phyloP scores from a whole-genome alignment of 345 rosid genomes.

The Populus simonii region DNA sequence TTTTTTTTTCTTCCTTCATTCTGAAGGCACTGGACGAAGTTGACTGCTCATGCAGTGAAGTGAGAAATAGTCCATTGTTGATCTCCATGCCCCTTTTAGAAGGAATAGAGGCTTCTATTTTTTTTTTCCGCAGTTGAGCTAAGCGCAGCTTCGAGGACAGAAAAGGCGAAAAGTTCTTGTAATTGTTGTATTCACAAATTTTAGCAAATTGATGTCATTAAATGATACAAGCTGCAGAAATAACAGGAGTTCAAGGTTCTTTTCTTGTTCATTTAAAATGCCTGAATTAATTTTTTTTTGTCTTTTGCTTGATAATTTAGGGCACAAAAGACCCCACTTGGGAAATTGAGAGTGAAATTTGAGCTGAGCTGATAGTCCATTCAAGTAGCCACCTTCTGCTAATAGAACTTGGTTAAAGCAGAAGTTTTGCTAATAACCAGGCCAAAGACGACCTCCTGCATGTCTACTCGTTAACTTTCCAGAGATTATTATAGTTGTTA shows the following conservation, averaged over 20 bases:
- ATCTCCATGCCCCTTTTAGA: conserved; percentile 12
- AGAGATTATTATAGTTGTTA: not conserved
- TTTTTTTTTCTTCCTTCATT: conserved; percentile 3
- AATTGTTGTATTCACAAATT: conserved; percentile 11
- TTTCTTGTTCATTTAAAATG: not conserved
- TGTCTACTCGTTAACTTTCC: not conserved
- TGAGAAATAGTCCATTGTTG: conserved; percentile 8
- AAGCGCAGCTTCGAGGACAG: conserved; percentile 16
- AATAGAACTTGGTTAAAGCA: not conserved
- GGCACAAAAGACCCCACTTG: not conserved
- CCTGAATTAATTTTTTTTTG: not conserved
- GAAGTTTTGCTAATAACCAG: not conserved
- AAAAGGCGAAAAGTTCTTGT: conserved; percentile 1
- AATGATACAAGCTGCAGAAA: conserved; percentile 20
- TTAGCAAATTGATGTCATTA: conserved; percentile 2
- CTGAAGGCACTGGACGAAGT: not conserved
- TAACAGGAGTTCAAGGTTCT: not conserved
- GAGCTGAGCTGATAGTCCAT: too few relatives aligned
- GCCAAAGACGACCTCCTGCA: not conserved
- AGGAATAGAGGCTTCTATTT: conserved; percentile 1
- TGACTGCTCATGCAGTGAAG: conserved; percentile 4
- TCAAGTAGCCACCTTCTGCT: not conserved
- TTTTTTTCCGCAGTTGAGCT: conserved; percentile 4
- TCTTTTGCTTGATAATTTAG: not conserved
- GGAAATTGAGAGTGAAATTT: not conserved